Base-by-base conservation (phyloP, 179 eudicot genomes). In the Camellia oleifera region DNA sequence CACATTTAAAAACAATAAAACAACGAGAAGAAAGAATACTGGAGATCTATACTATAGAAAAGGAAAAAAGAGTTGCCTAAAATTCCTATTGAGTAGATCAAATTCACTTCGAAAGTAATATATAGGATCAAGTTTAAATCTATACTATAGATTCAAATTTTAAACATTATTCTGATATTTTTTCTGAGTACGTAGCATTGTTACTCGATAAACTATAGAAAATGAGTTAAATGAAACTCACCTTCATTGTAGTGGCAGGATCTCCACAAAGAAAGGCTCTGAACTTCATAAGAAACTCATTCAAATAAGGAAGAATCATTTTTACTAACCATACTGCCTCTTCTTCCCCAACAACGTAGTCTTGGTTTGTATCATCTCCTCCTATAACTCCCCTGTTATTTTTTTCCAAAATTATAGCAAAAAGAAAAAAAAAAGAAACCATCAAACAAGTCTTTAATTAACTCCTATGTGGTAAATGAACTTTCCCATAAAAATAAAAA, bases 191-290 rank as follows among this genome's bases (percentile, higher is more conserved):
- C 23, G 0, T 20, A 20, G 23, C 23, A 20, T 20, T 20, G 23
- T 20, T 20, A 20, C 23, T 20, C 23, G 23, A 20, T 40, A 48
- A 61, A 81, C 4, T 0, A 20, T 8, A 14, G 40, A 60, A 74
- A 63, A 70, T 15, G 56, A 66, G 14, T 1, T 20, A 73, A 60
- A 23, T 12, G 50, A 46, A 50, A 17, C 23, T 69, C 11, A 91
- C 97, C 95, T 93, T 93, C 93, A 93, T 88, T 74, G 95, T 93
- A 69, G 89, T 89, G 3, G 89, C 85, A 81, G 95, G 95, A 85
- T 91, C 95, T 77, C 97, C 97, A 78, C 91, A 89, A 80, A 93
- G 91, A 64, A 93, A 87, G 50, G 84, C 88, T 83, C 81, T 91
- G 23, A 93, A 60, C 68, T 90, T 89, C 23, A 84, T 52, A 46